Evolutionary conservation across 2,329 filamentous ascomycete genomes (phyloP), one percentile per base, ranked within the genome.

Genomic region (Rhexocercosporidium sp.): DNA sequence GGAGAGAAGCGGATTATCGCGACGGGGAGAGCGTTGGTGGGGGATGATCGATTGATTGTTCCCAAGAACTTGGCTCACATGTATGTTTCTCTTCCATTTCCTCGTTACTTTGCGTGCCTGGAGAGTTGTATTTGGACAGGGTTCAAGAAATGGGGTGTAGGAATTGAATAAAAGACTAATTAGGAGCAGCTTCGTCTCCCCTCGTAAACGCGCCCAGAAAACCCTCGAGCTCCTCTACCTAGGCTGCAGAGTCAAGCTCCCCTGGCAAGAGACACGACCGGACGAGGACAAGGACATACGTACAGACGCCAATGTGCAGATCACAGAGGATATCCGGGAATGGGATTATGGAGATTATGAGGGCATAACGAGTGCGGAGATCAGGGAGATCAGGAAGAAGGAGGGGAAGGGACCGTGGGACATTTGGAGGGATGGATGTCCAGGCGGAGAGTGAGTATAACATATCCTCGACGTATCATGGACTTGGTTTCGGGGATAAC

Each of bases 221-320:
- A 98, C 94, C n/a, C 90, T 97, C 76, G 93, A 97, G 78, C 87
- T 97, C 57, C 88, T 97, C 29, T 87, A 92, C 73, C 82, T 97
- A 22, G 92, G 90, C 59, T 89, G 90, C 76, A 79, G 82, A n/a
- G 86, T 88, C 47, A 82, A 85, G 1, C 82, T 94, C 18, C 94
- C 94, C 0, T 97, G 93, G 93, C 78, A 84, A 39, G 74, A 79
- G 18, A 83, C 85, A 67, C 82, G 84, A 64, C 72, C 75, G 2
- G 73, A 75, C 20, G 71, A 71, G 3, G 76, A 80, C 54, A 64
- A 77, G 1, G 75, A 78, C 27, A 80, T 85, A 29, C 78, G 80
- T 29, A 92, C 89, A 61, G 75, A 80, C 16, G 90, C 91, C 8
- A 80, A 82, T 29, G 83, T 94, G 25, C 84, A 92, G 74, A 81